Evolutionary conservation across 2,329 filamentous ascomycete species (phyloP), one percentile per base, ranked within the genome.

Genomic region (Microcera coccophila): DNA sequence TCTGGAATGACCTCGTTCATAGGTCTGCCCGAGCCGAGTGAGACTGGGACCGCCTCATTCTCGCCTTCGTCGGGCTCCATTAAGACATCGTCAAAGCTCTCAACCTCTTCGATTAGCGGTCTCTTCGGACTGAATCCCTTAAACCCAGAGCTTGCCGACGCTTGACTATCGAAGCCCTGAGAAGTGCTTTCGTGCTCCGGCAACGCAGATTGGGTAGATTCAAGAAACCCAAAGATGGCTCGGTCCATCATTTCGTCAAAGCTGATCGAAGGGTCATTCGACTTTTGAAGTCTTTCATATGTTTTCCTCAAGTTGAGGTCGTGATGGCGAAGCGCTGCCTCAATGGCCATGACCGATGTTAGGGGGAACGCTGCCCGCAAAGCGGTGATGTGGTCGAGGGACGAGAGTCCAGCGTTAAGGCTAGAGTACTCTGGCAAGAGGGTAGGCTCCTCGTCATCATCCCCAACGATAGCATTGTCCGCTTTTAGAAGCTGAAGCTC

Each of bases 301-400:
- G 71, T 63, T 14, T 50, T 57, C 14, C 60, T 60, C 5, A 70
- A 37, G 43, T 74, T 56, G 10, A 62, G 60, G 5, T 57, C 38
- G 16, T 63, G 60, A n/a, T 53, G 59, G 5, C 53, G 46, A 3
- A 74, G 52, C 2, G 69, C 54, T 5, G 59, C 55, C 38, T 72
- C 62, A 39, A 69, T 68, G 7, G 62, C 49, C 3, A 59, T 50
- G 5, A 61, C 49, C 1, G 67, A 56, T 8, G 63, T 67, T 5
- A 58, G 53, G 2, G 74, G 74, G 33, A 75, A 78, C 0, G 73
- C 71, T 14, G 59, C 53, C 33, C 61, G 65, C 2, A 75, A 52
- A n/a, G 64, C 60, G 5, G 44, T 54, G 11, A 62, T 49, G 18
- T 63, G 64, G 24, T 71, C 64, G 1, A 65, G 34, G 17, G 48